A percentile compares a stretch with the other conserved stretches of the same genome.
Evolutionary conservation across 164 flowering plant genomes (phyloP).

Genomic region (Tetracentron sinense): DNA sequence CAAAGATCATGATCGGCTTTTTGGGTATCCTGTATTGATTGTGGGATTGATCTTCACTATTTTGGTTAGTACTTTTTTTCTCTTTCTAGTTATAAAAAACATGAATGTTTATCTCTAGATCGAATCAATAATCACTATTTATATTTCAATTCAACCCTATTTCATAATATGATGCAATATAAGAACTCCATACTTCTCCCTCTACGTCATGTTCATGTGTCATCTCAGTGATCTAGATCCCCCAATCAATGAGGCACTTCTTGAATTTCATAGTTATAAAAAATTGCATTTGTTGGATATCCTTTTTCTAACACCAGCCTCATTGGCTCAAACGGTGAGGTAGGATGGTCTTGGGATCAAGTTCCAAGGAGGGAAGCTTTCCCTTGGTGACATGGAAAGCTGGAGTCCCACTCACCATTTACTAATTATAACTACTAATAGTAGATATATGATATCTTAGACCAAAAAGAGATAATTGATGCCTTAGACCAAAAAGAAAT

Average conservation of each 20-base stretch:
- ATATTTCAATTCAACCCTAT: neutral
- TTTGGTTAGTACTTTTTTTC: constrained; percentile 42
- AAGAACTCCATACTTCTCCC: neutral
- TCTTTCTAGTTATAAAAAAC: neutral
- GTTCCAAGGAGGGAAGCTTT: too few relatives aligned
- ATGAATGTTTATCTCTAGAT: neutral
- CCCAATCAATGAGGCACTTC: neutral
- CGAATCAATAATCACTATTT: too few relatives aligned
- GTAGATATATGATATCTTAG: too few relatives aligned
- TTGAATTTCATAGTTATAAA: neutral
- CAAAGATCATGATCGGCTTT: neutral
- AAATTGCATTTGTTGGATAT: neutral
- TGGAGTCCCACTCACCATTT: too few relatives aligned
- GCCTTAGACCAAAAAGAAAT: too few relatives aligned
- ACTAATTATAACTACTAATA: too few relatives aligned
- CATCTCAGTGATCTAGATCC: neutral
- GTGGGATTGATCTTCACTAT: constrained; percentile 47
- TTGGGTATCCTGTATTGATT: constrained; percentile 38
- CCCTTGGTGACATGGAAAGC: too few relatives aligned
- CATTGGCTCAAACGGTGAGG: too few relatives aligned
- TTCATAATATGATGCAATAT: neutral
- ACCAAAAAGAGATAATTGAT: too few relatives aligned
- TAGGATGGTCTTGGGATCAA: too few relatives aligned
- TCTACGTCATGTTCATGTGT: neutral
- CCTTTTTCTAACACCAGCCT: too few relatives aligned